A percentile compares a stretch with the other conserved stretches of the same genome.
Conservation (phyloP, 306 rosid species). For the Trifolium repens region DNA sequence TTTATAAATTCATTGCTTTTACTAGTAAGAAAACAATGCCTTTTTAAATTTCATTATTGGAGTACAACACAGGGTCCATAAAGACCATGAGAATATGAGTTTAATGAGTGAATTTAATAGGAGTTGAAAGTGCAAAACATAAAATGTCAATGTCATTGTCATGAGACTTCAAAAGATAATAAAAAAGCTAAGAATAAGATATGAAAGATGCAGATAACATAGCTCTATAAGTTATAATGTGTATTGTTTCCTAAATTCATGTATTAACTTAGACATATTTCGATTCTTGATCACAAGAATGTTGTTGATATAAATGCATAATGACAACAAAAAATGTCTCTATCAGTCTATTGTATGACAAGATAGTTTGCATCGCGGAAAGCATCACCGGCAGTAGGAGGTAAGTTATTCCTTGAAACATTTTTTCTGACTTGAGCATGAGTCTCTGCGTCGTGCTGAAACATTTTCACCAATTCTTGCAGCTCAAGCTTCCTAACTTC, state of each 20-base stretch:
- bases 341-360: slow-evolving; percentile 44
- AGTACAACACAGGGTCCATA: too few relatives aligned
- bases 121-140: background rate
- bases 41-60: too few relatives aligned
- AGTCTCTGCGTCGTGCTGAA: slow-evolving; percentile 91
- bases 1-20: too few relatives aligned
- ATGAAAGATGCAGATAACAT: too few relatives aligned
- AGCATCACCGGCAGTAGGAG: slow-evolving; percentile 81
- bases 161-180: background rate
- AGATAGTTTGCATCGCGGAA: slow-evolving; percentile 50
- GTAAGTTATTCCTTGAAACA: slow-evolving; percentile 59
- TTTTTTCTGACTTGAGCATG: slow-evolving; percentile 78
- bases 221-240: too few relatives aligned
- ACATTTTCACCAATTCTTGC: slow-evolving; percentile 74
- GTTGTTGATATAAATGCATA: background rate
- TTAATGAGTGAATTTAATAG: background rate
- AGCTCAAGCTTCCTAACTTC: slow-evolving; percentile 83
- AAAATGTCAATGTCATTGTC: too few relatives aligned
- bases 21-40: too few relatives aligned
- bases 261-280: too few relatives aligned
- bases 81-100: background rate
- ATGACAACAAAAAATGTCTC: background rate
- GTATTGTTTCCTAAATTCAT: too few relatives aligned
- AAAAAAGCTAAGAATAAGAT: background rate
- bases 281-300: too few relatives aligned